Evolutionary conservation across 345 rosid genomes (phyloP).

Genomic region (Murraya paniculata): DNA sequence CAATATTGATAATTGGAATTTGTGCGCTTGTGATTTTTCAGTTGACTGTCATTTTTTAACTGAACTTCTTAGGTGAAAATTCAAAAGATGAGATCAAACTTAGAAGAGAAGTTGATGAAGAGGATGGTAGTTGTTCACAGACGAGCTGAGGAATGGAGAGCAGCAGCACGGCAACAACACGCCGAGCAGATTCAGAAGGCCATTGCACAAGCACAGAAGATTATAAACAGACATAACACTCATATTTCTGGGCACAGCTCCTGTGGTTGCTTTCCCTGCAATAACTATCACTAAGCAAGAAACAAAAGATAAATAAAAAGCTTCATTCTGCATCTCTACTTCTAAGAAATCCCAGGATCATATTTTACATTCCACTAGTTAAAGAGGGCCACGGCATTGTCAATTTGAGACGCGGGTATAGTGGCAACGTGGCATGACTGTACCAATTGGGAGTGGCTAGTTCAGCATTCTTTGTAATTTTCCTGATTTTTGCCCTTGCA

Average conservation of each 20-base stretch:
- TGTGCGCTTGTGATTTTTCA: background rate
- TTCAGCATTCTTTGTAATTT: background rate
- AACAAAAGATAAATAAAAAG: background rate
- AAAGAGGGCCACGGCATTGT: background rate
- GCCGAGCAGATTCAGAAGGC: conserved; percentile 55
- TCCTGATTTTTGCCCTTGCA: conserved; percentile 4
- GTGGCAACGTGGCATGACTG: too few relatives aligned
- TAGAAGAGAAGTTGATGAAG: conserved; percentile 88
- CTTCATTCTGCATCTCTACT: background rate
- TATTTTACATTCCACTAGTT: background rate
- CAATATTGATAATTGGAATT: background rate
- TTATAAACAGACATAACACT: conserved; percentile 28
- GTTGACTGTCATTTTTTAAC: background rate
- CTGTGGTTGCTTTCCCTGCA: conserved; percentile 79
- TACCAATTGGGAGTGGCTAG: background rate
- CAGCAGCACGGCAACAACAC: conserved; percentile 63
- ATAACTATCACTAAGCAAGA: conserved; percentile 24
- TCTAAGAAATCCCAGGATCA: conserved; percentile 8
- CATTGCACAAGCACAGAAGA: conserved; percentile 41
- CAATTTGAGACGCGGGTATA: background rate
- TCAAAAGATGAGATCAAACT: conserved; percentile 81
- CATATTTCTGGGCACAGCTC: conserved; percentile 41
- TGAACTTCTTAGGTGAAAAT: conserved; percentile 64
- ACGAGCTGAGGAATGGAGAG: conserved; percentile 83
- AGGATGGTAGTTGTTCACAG: conserved; percentile 70